Percentiles rank a stretch among this genome's conserved stretches.
These are phyloP conservation scores for Tricholoma hemisulphureum DNA, from an alignment of 768 basidiomycete species.

Conservation along the genomic window DNA sequence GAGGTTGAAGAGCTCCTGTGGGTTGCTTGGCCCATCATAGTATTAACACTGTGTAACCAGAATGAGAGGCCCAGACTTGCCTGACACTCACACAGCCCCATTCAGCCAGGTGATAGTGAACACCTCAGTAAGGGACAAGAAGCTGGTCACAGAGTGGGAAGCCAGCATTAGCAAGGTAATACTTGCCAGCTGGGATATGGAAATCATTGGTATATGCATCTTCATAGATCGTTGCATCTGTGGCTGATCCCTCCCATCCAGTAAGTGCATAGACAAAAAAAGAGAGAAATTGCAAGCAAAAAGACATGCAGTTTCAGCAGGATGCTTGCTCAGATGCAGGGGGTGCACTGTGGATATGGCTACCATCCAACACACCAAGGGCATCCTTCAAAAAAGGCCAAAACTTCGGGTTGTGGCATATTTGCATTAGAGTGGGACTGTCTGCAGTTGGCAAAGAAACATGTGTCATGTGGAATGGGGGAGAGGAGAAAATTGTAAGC, in stretches of 20 bases:
- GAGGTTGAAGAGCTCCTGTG: too few species aligned
- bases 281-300: constrained; percentile 27
- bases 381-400: constrained; percentile 22
- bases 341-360: constrained; percentile 9
- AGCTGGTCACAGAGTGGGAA: neutral
- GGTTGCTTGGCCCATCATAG: neutral
- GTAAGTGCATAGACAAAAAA: constrained; percentile 26
- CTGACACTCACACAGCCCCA: neutral
- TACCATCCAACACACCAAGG: constrained; percentile 14
- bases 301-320: constrained; percentile 9
- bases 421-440: constrained; percentile 6
- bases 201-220: constrained; percentile 26
- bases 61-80: neutral
- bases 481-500: constrained; percentile 1
- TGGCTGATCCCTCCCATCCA: constrained; percentile 30
- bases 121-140: neutral
- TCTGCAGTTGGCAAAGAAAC: constrained; percentile 7
- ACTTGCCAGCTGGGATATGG: constrained; percentile 26
- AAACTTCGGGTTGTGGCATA: constrained; percentile 19
- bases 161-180: constrained; percentile 36
- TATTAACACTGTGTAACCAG: too few species aligned
- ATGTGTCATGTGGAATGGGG: constrained; percentile 14
- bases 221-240: constrained; percentile 22
- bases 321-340: constrained; percentile 1
- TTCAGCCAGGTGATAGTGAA: neutral